These are phyloP conservation scores for Orbilia oligospora DNA, from an alignment of 2,329 filamentous ascomycete genomes.

Conservation along the genomic window DNA sequence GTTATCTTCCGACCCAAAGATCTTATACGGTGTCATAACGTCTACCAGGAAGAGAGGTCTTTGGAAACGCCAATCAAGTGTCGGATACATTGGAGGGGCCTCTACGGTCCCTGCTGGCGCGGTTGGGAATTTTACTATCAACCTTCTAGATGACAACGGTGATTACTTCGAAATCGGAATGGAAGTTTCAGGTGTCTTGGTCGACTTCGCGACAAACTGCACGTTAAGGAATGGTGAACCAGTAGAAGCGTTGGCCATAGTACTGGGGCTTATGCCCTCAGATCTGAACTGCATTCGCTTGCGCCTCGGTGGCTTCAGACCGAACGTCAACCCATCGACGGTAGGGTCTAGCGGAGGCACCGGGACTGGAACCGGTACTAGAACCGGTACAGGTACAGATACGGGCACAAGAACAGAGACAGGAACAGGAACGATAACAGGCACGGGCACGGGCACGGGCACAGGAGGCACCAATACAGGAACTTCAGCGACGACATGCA, in stretches of 20 bases:
- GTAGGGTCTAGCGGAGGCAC: neutral
- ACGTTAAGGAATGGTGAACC: neutral
- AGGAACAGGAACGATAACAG: neutral
- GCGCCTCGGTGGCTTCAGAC: neutral
- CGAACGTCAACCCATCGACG: conserved; percentile 3
- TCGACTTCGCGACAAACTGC: neutral
- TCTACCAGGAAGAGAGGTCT: neutral
- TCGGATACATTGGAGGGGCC: neutral
- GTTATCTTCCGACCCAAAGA: neutral
- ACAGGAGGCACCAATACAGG: neutral
- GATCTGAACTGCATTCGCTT: neutral
- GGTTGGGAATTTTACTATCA: conserved; percentile 7
- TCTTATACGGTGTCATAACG: neutral
- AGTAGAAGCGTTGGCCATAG: neutral
- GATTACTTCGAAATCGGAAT: neutral
- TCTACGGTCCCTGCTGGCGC: neutral
- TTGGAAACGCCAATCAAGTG: neutral
- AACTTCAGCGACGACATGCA: neutral
- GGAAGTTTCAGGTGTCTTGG: neutral
- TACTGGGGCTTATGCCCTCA: neutral
- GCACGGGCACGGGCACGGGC: neutral
- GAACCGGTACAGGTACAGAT: neutral
- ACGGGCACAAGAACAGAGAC: too few species aligned
- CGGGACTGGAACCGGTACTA: neutral
- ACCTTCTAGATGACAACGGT: neutral